phyloP scores from a whole-genome alignment of 331 rosid genomes.

The Prunus yedoensis region DNA sequence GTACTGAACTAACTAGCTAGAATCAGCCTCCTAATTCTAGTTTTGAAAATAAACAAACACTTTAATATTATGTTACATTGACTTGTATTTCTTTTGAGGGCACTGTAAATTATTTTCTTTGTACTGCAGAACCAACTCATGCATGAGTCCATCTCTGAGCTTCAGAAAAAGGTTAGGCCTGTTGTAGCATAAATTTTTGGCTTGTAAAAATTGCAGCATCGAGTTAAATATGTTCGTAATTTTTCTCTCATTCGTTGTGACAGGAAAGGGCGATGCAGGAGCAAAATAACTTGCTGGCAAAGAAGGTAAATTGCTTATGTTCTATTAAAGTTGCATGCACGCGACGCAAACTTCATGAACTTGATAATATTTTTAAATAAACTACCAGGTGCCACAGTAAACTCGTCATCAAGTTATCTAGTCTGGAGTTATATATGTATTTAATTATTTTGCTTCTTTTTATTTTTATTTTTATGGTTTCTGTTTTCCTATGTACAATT shows the following conservation, averaged over 20 bases:
- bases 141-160: slow-evolving; percentile 68
- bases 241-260: background rate
- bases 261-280: slow-evolving; percentile 65
- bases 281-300: slow-evolving; percentile 62
- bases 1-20: slow-evolving; percentile 27
- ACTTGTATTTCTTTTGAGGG: background rate
- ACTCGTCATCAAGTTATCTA: no score
- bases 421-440: no score
- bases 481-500: background rate
- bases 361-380: no score
- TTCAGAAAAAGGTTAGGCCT: slow-evolving; percentile 62
- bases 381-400: no score
- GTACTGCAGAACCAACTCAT: slow-evolving; percentile 66
- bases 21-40: no score
- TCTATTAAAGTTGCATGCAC: no score
- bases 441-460: no score
- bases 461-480: background rate
- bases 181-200: background rate
- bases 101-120: background rate
- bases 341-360: no score
- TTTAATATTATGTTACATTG: no score
- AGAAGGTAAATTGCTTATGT: slow-evolving; percentile 46
- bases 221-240: background rate
- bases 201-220: background rate
- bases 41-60: no score